phyloP scores from a whole-genome alignment of 805 yeast species.

The Pichia ethanolica region DNA sequence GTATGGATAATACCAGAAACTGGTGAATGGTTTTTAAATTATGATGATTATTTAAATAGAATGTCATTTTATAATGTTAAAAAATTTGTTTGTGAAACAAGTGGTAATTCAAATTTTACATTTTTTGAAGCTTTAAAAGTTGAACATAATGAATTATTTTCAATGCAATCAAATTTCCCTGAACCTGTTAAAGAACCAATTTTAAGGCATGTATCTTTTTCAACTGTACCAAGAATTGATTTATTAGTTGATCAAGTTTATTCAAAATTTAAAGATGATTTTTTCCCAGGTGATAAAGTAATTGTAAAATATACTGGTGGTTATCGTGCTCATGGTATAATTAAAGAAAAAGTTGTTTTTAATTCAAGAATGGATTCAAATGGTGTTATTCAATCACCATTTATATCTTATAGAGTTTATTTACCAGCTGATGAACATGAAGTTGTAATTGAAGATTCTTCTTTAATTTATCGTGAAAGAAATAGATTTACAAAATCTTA shows the following conservation, averaged over 20 bases:
- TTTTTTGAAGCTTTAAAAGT: constrained; percentile 81
- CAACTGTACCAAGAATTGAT: constrained; percentile 74
- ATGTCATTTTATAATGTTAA: constrained; percentile 66
- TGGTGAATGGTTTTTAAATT: constrained; percentile 76
- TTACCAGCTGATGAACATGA: constrained; percentile 34
- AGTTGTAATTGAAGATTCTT: constrained; percentile 58
- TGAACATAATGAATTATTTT: constrained; percentile 55
- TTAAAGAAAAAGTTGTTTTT: constrained; percentile 81
- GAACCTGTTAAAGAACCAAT: constrained; percentile 89
- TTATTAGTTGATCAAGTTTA: constrained; percentile 84
- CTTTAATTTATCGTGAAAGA: constrained; percentile 72
- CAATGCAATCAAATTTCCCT: constrained; percentile 78
- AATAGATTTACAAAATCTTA: constrained; percentile 83
- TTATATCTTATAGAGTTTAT: constrained; percentile 64
- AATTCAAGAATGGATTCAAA: constrained; percentile 36
- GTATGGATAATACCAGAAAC: constrained; percentile 84
- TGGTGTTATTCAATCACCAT: constrained; percentile 34
- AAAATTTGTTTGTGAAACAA: constrained; percentile 90
- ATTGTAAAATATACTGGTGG: constrained; percentile 43
- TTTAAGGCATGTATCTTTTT: constrained; percentile 76
- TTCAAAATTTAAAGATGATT: constrained; percentile 66
- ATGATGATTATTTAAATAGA: constrained; percentile 67
- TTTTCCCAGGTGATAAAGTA: constrained; percentile 86
- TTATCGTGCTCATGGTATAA: constrained; percentile 43
- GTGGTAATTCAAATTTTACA: constrained; percentile 88